Percentiles rank a stretch among this genome's conserved stretches.
Evolutionary conservation across 73 alveolate genomes (phyloP).

Genomic region (Symbiodinium pilosum): DNA sequence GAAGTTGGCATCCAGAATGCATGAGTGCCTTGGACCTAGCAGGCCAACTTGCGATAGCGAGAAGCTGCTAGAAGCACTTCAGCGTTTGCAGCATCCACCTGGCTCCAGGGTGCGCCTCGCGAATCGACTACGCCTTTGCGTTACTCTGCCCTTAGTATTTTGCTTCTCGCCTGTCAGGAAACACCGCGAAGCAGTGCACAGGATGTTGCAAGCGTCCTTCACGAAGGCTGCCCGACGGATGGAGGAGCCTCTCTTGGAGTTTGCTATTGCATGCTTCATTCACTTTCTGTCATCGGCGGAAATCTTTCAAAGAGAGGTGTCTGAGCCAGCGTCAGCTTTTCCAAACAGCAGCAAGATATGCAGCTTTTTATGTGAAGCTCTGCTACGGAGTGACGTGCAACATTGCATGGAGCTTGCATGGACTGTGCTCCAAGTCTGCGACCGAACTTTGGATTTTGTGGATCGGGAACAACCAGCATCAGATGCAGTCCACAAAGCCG

Average conservation of each 20-base stretch:
- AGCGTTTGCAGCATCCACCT: background rate
- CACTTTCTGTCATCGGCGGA: background rate
- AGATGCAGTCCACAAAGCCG: background rate
- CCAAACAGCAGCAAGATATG: conserved; percentile 24
- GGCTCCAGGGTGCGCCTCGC: background rate
- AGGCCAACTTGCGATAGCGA: background rate
- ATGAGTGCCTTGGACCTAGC: background rate
- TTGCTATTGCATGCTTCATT: conserved; percentile 4
- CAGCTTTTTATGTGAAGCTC: background rate
- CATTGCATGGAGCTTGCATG: background rate
- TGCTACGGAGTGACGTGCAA: background rate
- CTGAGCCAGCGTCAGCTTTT: background rate
- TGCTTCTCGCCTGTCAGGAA: background rate
- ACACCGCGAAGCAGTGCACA: background rate
- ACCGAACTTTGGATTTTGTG: background rate
- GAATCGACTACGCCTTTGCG: background rate
- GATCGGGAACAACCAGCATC: background rate
- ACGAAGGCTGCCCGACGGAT: background rate
- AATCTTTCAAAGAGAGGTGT: background rate
- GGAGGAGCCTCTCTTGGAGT: background rate
- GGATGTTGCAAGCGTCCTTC: conserved; percentile 4
- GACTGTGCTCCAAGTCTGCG: background rate
- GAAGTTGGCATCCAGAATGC: background rate
- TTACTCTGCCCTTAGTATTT: background rate
- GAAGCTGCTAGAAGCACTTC: background rate